Percentiles rank a stretch among this genome's conserved stretches.
Evolutionary conservation across 257 asterid genomes (phyloP).

Genomic region (Sherardia arvensis): DNA sequence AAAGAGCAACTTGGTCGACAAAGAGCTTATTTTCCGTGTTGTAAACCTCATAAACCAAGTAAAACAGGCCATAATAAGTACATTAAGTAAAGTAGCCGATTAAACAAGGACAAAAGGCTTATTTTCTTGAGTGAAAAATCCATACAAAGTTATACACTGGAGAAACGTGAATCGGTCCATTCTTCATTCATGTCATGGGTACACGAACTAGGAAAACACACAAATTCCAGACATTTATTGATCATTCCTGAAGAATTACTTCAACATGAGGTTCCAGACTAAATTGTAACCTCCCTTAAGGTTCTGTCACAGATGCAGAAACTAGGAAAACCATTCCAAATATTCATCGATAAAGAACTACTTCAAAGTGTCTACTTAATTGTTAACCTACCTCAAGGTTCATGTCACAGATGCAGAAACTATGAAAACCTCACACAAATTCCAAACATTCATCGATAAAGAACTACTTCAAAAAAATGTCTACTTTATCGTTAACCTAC

Average conservation of each 20-base stretch:
- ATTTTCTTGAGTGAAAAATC: neutral
- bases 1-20: neutral
- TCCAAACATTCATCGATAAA: neutral
- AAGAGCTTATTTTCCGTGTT: neutral
- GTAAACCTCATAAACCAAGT: neutral
- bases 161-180: no score
- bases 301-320: no score
- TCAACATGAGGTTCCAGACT: no score
- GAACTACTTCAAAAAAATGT: neutral
- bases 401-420: no score
- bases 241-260: no score
- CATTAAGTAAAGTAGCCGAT: neutral
- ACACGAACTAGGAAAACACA: neutral
- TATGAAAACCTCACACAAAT: neutral
- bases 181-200: neutral
- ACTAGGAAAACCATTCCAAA: no score
- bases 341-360: neutral
- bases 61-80: no score
- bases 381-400: no score
- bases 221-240: neutral
- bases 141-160: neutral
- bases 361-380: neutral
- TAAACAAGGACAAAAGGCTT: neutral
- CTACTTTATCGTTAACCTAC: conserved; percentile 17
- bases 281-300: no score